Percentiles rank a stretch among this genome's conserved stretches.
phyloP scores from a whole-genome alignment of 345 rosid genomes.

The Carallia pectinifolia region DNA sequence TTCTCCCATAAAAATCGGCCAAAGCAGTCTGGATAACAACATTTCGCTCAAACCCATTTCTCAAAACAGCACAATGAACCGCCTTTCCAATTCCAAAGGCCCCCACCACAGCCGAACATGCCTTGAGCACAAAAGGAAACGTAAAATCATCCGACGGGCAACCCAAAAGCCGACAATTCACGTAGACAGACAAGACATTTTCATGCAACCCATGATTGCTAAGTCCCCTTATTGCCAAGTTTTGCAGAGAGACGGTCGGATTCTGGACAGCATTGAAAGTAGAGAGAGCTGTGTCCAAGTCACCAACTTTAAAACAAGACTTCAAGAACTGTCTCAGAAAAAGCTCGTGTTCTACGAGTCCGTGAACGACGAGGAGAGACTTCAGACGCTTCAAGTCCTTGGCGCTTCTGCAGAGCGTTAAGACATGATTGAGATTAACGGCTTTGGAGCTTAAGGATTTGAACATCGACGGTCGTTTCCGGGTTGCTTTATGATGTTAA shows the following conservation, averaged over 20 bases:
- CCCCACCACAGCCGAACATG: conserved; percentile 37
- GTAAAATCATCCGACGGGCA: conserved; percentile 30
- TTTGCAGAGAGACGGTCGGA: conserved; percentile 29
- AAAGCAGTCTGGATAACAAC: conserved; percentile 29
- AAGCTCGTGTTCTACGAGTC: conserved; percentile 19
- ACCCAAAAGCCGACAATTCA: conserved; percentile 21
- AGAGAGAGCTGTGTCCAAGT: conserved; percentile 36
- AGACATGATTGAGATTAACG: conserved; percentile 4
- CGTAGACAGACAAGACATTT: conserved; percentile 34
- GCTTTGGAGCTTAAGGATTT: neutral
- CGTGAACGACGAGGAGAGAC: conserved; percentile 31
- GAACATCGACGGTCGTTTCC: neutral
- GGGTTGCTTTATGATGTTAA: neutral
- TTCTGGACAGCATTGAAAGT: conserved; percentile 20
- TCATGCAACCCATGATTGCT: conserved; percentile 32
- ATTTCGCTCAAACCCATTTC: conserved; percentile 40
- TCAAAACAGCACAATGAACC: conserved; percentile 45
- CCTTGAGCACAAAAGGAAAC: conserved; percentile 50
- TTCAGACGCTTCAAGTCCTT: conserved; percentile 32
- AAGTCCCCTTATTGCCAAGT: conserved; percentile 40
- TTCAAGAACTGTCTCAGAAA: conserved; percentile 30
- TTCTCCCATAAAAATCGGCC: conserved; percentile 20
- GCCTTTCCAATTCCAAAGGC: conserved; percentile 29
- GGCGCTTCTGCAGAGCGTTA: conserved; percentile 25
- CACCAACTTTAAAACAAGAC: conserved; percentile 38